Evolutionary conservation across 352 stramenopile genomes (phyloP), one percentile per base, ranked within the genome.

Genomic region (Discostella stelligera): DNA sequence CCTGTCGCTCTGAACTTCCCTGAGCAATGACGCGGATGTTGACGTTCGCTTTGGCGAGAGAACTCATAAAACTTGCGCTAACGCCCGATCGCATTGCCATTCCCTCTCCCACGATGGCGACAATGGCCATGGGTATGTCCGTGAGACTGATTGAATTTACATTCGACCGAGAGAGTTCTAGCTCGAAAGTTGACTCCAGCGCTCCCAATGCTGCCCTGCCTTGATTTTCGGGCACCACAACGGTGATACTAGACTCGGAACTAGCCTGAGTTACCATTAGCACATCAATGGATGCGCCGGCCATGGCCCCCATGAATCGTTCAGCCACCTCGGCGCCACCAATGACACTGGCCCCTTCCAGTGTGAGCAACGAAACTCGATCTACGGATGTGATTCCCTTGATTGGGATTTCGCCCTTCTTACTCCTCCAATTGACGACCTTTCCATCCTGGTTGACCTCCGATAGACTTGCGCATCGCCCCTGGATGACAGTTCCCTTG

Each of bases 11-110:
- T 2, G 91, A 82, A 16, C 63, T 85, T 3, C 96, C 96, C 77
- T 98, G 96, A 9, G 96, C 96, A 75, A 98, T 98, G 9, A 94
- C 95, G 39, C 98, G 81, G 59, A 98, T 89, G 77, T 98, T 98
- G 79, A 98, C 98, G 53, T 96, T 94, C 9, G 95, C 95, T 48
- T 93, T 92, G 39, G 95, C 96, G 6, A 98, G 76, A 0, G 96
- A 95, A 39, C 90, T 89, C 77, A 98, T 98, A 86, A 98, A 98
- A 39, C 95, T 92, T 4, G 93, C 95, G 41, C 94, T 94, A 0
- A 98, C 95, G 7, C 95, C 96, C 5, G 94, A 90, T 3, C 94
- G 96, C 63, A 95, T 79, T 64, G 89, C 94, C 96, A 98, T 98
- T 58, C 95, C 96, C 80, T 98, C 96, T 44, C 95, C 96, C 20